phyloP scores from a whole-genome alignment of 306 rosid species.

The Cicer bijugum region DNA sequence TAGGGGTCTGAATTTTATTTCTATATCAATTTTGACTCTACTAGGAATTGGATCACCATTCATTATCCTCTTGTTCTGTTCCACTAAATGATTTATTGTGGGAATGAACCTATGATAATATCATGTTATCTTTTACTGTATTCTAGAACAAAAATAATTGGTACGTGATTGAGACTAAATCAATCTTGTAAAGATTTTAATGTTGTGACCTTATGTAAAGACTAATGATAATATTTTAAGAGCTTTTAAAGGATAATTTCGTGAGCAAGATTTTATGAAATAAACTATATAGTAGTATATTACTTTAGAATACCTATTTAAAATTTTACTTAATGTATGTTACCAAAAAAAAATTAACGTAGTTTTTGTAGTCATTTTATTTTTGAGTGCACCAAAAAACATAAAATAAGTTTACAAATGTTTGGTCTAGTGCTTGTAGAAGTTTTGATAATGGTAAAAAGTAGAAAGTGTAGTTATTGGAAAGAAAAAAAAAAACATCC shows the following conservation, averaged over 20 bases:
- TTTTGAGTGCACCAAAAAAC: too few species aligned
- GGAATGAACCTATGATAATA: conserved; percentile 13
- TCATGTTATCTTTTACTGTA: conserved; percentile 5
- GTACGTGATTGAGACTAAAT: neutral
- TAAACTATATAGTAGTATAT: too few species aligned
- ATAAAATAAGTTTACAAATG: neutral
- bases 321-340: too few species aligned
- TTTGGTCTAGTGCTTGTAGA: neutral
- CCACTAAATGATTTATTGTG: conserved; percentile 22
- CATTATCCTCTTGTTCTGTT: conserved; percentile 16
- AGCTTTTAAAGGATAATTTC: too few species aligned
- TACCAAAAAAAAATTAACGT: too few species aligned
- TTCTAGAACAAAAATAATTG: conserved; percentile 2
- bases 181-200: neutral
- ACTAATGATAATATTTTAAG: too few species aligned
- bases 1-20: conserved; percentile 48
- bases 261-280: too few species aligned
- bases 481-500: too few species aligned
- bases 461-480: neutral
- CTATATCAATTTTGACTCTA: conserved; percentile 53
- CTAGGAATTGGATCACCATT: conserved; percentile 15
- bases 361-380: too few species aligned
- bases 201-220: neutral
- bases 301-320: too few species aligned
- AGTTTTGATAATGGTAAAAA: neutral